Evolutionary conservation across 768 basidiomycete species (phyloP).

Genomic region (Arthromyces matolae): DNA sequence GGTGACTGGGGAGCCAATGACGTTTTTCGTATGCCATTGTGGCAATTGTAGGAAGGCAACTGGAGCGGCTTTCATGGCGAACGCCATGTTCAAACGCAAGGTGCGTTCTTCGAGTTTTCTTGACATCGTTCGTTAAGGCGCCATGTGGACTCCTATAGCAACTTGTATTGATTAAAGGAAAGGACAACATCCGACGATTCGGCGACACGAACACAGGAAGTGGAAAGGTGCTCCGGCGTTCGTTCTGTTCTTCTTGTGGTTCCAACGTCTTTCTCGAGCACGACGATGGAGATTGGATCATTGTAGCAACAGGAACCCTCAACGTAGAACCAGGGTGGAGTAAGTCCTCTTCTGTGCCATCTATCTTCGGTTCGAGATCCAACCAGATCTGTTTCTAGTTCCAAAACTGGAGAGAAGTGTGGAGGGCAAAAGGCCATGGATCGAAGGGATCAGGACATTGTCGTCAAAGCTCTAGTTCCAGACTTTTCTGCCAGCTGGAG

Average conservation of each 20-base stretch:
- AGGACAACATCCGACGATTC: slow-evolving; percentile 24
- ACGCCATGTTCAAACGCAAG: slow-evolving; percentile 30
- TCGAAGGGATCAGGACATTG: slow-evolving; percentile 5
- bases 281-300: slow-evolving; percentile 2
- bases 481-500: neutral
- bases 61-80: slow-evolving; percentile 38
- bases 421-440: slow-evolving; percentile 11
- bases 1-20: slow-evolving; percentile 32
- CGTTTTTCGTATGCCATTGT: slow-evolving; percentile 39
- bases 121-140: neutral
- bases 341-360: neutral
- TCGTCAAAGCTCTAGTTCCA: slow-evolving; percentile 4
- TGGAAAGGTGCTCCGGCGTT: slow-evolving; percentile 26
- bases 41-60: slow-evolving; percentile 38
- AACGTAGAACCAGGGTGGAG: slow-evolving; percentile 10
- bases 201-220: slow-evolving; percentile 27
- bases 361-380: neutral
- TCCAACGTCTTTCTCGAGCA: slow-evolving; percentile 27
- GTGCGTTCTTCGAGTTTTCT: slow-evolving; percentile 19
- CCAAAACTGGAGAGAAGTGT: neutral
- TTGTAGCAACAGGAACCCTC: slow-evolving; percentile 10
- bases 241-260: slow-evolving; percentile 33
- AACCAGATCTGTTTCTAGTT: neutral
- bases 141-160: slow-evolving; percentile 21
- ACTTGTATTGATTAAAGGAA: slow-evolving; percentile 23